Conservation (phyloP, 805 yeast genomes). For the Saccharomycopsis sp. region DNA sequence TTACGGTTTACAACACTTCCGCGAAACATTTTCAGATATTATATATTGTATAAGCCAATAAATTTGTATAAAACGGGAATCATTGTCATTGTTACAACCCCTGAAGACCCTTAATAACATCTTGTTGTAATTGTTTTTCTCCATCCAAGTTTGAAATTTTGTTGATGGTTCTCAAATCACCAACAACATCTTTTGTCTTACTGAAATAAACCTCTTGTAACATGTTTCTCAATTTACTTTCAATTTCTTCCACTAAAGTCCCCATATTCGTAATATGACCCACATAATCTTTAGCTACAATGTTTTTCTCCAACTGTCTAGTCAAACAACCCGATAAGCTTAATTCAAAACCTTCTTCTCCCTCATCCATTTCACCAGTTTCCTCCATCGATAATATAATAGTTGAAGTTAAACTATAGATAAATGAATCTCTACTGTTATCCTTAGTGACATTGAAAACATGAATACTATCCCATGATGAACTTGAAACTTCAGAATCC, state of each 20-base stretch:
- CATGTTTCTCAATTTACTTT: slow-evolving; percentile 76
- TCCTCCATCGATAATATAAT: slow-evolving; percentile 65
- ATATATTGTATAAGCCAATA: too few species aligned
- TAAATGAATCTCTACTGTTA: slow-evolving; percentile 29
- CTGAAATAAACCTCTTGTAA: slow-evolving; percentile 94
- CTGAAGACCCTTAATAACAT: slow-evolving; percentile 14
- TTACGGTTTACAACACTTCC: too few species aligned
- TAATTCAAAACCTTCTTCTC: slow-evolving; percentile 25
- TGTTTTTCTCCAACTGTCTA: slow-evolving; percentile 64
- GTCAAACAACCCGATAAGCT: slow-evolving; percentile 77
- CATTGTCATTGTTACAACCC: too few species aligned
- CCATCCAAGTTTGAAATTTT: slow-evolving; percentile 5
- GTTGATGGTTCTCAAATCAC: slow-evolving; percentile 47
- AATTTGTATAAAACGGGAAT: too few species aligned
- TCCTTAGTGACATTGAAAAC: slow-evolving; percentile 64
- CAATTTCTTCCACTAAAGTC: slow-evolving; percentile 77
- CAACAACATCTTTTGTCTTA: slow-evolving; percentile 82
- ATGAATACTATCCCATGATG: slow-evolving; percentile 90
- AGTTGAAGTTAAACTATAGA: slow-evolving; percentile 59
- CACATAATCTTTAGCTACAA: slow-evolving; percentile 38
- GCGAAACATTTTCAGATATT: too few species aligned
- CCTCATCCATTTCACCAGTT: slow-evolving; percentile 25
- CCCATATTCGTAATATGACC: slow-evolving; percentile 87
- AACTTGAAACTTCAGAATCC: slow-evolving; percentile 34
- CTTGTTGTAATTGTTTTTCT: slow-evolving; percentile 7